These are phyloP conservation scores for Nakazawaea ernobii DNA, from an alignment of 805 yeast species.

Conservation along the genomic window DNA sequence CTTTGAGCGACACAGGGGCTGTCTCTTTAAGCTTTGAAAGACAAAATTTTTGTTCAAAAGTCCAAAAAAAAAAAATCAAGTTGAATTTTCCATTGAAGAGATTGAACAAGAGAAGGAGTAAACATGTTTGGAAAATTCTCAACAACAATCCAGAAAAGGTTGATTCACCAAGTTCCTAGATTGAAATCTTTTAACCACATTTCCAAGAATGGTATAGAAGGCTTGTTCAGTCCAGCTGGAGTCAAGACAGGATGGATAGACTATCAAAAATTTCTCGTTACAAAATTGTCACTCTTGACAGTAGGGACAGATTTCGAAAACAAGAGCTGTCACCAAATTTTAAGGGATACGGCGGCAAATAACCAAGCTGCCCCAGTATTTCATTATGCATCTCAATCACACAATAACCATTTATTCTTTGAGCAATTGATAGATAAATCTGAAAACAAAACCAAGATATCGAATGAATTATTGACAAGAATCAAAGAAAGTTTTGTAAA, in stretches of 20 bases:
- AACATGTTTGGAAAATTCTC: conserved; percentile 5
- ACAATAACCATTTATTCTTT: conserved; percentile 87
- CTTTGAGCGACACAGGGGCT: no score
- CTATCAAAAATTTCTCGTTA: conserved; percentile 62
- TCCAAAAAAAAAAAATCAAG: neutral
- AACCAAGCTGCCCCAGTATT: conserved; percentile 64
- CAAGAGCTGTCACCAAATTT: conserved; percentile 66
- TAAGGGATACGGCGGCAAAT: conserved; percentile 60
- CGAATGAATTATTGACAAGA: conserved; percentile 21
- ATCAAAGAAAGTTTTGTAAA: conserved; percentile 34
- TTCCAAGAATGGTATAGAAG: conserved; percentile 47
- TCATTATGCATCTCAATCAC: conserved; percentile 86
- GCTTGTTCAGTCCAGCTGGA: conserved; percentile 60
- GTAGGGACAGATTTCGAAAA: conserved; percentile 78
- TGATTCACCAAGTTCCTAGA: conserved; percentile 60
- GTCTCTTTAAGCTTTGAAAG: no score
- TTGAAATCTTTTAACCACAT: conserved; percentile 36
- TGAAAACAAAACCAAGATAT: conserved; percentile 6
- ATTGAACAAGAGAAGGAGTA: neutral
- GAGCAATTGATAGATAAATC: conserved; percentile 41
- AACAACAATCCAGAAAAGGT: conserved; percentile 19
- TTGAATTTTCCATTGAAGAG: neutral
- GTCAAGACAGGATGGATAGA: conserved; percentile 75
- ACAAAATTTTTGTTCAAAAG: no score
- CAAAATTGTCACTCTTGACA: conserved; percentile 57